Base-by-base conservation (phyloP, 2,329 filamentous ascomycete species). In the Bipolaris gigantea region DNA sequence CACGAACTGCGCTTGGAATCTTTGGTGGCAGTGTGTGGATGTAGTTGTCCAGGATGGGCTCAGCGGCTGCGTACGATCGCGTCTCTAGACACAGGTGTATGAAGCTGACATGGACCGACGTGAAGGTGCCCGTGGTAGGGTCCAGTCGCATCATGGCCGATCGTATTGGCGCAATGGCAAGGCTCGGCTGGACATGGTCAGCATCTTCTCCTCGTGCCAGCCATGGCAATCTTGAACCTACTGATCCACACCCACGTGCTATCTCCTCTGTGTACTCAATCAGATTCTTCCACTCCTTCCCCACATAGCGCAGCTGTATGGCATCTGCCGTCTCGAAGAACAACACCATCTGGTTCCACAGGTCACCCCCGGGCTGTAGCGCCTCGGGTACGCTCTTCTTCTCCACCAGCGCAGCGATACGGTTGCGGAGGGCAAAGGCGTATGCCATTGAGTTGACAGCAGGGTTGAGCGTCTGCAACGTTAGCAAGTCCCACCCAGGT, bases 131-230 rank as follows among this genome's bases (percentile, higher is more conserved):
- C 25, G 82, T 84, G 11, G 81, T 81, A 1, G 88, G 86, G 60
- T 92, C 88, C 52, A 92, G 76, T 49, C 82, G 82, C 11, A 86
- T 74, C 59, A 92, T 80, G 3, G 85, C 86, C 64, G 74, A 71
- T 49, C 75, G 71, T 30, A 80, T 72, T 5, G 74, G 70, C 11
- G 69, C 65, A 46, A 80, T 69, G 32, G 72, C 73, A 16, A 72
- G 56, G 23, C 62, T 61, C n/a, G 70, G 67, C 73, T 76, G 43
- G 45, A 36, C 33, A 10, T n/a, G 18, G 38, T 60, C 23, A 61
- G 56, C 16, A 33, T 40, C 19, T 19, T 8, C 15, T 35, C 9
- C 25, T 15, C 6, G 18, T 23, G 23, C 11, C 34, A 43, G 39
- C 9, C 8, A 30, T 40, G 30, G 11, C 15, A 5, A 18, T n/a